phyloP scores from a whole-genome alignment of 495 filamentous ascomycete genomes.

The Hypoxylon fragiforme region DNA sequence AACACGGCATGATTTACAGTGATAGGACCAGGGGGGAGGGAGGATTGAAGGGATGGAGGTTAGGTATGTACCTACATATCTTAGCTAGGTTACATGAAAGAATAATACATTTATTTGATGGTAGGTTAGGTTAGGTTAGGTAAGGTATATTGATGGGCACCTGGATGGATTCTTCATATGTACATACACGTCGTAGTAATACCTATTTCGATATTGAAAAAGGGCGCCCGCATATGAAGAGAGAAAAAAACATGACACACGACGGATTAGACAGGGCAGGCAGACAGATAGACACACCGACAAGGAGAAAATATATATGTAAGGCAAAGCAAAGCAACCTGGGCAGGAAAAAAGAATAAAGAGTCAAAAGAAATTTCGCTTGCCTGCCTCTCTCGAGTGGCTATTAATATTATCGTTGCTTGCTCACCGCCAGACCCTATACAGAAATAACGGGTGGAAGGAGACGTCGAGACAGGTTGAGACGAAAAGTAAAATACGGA shows the following conservation, averaged over 20 bases:
- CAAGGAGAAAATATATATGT: too few relatives aligned
- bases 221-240: constrained; percentile 22
- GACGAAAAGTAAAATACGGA: not conserved
- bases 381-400: not conserved
- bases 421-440: constrained; percentile 23
- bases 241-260: constrained; percentile 20
- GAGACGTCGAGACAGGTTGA: not conserved
- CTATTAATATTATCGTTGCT: constrained; percentile 14
- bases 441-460: not conserved
- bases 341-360: constrained; percentile 3
- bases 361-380: constrained; percentile 1
- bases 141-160: too few relatives aligned
- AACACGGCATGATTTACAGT: constrained; percentile 4
- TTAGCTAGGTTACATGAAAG: too few relatives aligned
- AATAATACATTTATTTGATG: too few relatives aligned
- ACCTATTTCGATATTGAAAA: constrained; percentile 28
- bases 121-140: too few relatives aligned
- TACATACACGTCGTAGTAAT: constrained; percentile 26
- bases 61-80: constrained; percentile 11
- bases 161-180: constrained; percentile 2
- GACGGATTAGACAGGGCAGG: too few relatives aligned
- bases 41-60: not conserved
- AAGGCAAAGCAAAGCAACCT: too few relatives aligned
- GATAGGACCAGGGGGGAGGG: constrained; percentile 11
- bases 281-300: constrained; percentile 1